Evolutionary conservation across 2,329 filamentous ascomycete species (phyloP), one percentile per base, ranked within the genome.

Genomic region (Penicillium sclerotiorum): DNA sequence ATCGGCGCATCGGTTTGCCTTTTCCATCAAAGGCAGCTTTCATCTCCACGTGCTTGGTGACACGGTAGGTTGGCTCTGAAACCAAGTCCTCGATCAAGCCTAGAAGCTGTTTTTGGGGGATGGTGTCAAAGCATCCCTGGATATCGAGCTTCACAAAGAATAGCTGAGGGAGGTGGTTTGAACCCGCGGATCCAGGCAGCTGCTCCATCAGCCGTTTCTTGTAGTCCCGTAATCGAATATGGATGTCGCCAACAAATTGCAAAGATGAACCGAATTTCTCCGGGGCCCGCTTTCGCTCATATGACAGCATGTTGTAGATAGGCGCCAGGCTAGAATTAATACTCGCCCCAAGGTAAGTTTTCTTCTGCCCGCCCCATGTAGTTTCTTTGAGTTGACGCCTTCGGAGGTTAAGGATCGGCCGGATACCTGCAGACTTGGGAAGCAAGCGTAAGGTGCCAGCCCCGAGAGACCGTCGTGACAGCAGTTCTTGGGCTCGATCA

Each of bases 131-230:
- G 60, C 93, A 95, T 2, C 90, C 85, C 66, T 89, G 83, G 17
- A 99, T 92, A 64, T 99, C 94, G 11, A 95, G 78, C 67, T 99
- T 99, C 52, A 86, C 92, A 71, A 97, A 95, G 70, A 89, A 97
- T 1, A 96, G 72, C 4, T 70, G 33, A 11, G 50, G 40, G 11
- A 49, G 17, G 8, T n/a, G 32, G 20, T 20, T 20, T 30, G 2
- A 18, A n/a, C n/a, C n/a, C n/a, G n/a, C n/a, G n/a, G 28, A 3
- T 13, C 4, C 32, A 27, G 13, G 13, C 13, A 15, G 12, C 12
- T 25, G 37, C 21, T 47, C 36, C 9, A 47, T 28, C 41, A 69
- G 25, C 4, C 52, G 56, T 27, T 63, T 49, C 42, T 87, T 87
- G 73, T 95, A 97, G 0, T 57, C 62, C 53, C 86, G 88, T 18